Evolutionary conservation across 192 early-diverging fungal genomes (phyloP), one percentile per base, ranked within the genome.

Genomic region (Linnemannia elongata): DNA sequence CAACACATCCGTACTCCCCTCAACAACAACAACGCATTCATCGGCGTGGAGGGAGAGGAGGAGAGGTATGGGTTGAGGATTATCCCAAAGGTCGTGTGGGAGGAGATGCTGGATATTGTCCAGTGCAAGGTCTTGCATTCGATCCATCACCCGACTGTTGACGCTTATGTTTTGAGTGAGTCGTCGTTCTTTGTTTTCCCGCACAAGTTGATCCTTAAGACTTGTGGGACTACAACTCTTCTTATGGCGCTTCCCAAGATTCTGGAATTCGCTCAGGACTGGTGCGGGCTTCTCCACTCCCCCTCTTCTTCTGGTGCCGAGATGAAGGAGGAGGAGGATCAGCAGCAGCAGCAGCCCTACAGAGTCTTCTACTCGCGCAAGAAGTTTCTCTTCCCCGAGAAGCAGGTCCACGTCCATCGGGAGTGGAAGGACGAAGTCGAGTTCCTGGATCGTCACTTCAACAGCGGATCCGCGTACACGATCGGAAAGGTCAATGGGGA

Each of bases 181-280:
- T 98, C 97, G 12, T 98, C 97, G 71, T 96, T 99, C 93, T 99
- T 99, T 90, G 97, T 99, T 20, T 98, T 97, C 85, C 93, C 95
- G 22, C 95, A 98, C 92, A 96, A 97, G 78, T 79, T 99, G 44
- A 96, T 99, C 72, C 90, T 99, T 74, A 99, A 99, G 91, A 99
- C 98, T 17, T 99, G 98, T 89, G 98, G 98, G 22, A 98, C 98
- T 13, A 99, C 98, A 22, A 98, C 97, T 10, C 90, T 99, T 38
- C 89, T 99, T 83, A 91, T 95, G 79, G 96, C 98, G 44, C 87
- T 99, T 63, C 96, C 97, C 52, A 90, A 93, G 74, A 95, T 99
- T 57, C 87, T 99, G 18, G 93, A 96, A 71, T 96, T 98, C 82
- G 97, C 96, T 4, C 82, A 89, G 41, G 87, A 90, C 68, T 89